Evolutionary conservation across 2,329 filamentous ascomycete genomes (phyloP).

Genomic region (Clathrospora elynae): DNA sequence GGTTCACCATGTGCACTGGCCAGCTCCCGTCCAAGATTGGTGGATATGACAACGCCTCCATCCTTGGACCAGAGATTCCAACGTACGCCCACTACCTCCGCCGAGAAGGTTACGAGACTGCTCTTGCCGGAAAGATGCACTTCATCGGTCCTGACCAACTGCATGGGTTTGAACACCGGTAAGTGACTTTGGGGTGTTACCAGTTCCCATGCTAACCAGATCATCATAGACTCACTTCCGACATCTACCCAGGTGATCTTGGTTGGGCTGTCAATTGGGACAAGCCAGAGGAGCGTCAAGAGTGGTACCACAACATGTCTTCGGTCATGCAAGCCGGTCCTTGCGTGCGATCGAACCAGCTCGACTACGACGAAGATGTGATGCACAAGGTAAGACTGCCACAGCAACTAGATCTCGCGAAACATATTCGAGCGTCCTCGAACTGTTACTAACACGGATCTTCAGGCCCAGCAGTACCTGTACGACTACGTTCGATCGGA

Average conservation of each 20-base stretch:
- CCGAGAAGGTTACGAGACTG: slow-evolving; percentile 83
- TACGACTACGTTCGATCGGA: slow-evolving; percentile 89
- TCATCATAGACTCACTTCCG: slow-evolving; percentile 73
- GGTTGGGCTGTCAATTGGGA: slow-evolving; percentile 98
- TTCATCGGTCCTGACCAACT: slow-evolving; percentile 89
- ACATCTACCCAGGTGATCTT: slow-evolving; percentile 94
- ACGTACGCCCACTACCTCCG: slow-evolving; percentile 94
- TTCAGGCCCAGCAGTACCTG: slow-evolving; percentile 76
- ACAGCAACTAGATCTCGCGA: too few relatives aligned
- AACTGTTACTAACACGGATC: slow-evolving; percentile 13
- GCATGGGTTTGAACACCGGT: slow-evolving; percentile 82
- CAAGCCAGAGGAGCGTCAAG: slow-evolving; percentile 77
- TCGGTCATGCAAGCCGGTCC: slow-evolving; percentile 89
- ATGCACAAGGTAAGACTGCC: slow-evolving; percentile 75
- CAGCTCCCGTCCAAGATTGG: slow-evolving; percentile 90
- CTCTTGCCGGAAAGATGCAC: slow-evolving; percentile 94
- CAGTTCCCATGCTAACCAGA: slow-evolving; percentile 3
- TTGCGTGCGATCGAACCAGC: slow-evolving; percentile 89
- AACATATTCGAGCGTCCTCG: slow-evolving; percentile 8
- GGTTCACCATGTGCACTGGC: slow-evolving; percentile 93
- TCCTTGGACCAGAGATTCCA: slow-evolving; percentile 80
- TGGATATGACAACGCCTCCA: slow-evolving; percentile 88
- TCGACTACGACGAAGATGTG: slow-evolving; percentile 95
- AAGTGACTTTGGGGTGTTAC: neutral
- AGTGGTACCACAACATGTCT: slow-evolving; percentile 94